Evolutionary conservation across 2,329 filamentous ascomycete species (phyloP).

Genomic region (Venturia nashicola): DNA sequence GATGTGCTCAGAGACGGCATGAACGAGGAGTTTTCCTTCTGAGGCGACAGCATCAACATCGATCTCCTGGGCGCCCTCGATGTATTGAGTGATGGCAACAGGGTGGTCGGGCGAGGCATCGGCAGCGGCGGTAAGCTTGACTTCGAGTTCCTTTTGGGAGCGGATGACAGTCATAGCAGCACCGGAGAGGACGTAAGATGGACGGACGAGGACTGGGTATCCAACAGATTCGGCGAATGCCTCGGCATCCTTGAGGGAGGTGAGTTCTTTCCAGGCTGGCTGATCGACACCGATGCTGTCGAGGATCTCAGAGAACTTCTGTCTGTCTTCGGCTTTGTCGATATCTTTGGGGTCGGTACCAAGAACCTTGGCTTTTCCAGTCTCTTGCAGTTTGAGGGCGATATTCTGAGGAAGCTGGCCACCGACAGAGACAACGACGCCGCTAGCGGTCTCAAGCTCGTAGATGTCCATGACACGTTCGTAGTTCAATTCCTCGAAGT

Average conservation of each 20-base stretch:
- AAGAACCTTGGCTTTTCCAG: slow-evolving; percentile 77
- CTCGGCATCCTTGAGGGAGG: slow-evolving; percentile 77
- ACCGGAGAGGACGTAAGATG: slow-evolving; percentile 90
- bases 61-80: slow-evolving; percentile 91
- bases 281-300: slow-evolving; percentile 96
- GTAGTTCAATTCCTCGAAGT: slow-evolving; percentile 94
- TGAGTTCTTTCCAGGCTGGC: slow-evolving; percentile 95
- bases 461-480: slow-evolving; percentile 99
- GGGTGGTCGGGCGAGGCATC: slow-evolving; percentile 92
- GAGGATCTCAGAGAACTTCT: slow-evolving; percentile 96
- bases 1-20: slow-evolving; percentile 90
- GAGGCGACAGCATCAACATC: slow-evolving; percentile 90
- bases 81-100: slow-evolving; percentile 97
- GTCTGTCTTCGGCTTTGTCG: slow-evolving; percentile 93
- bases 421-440: slow-evolving; percentile 90
- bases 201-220: slow-evolving; percentile 91
- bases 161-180: slow-evolving; percentile 97
- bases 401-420: slow-evolving; percentile 97
- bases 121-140: slow-evolving; percentile 84
- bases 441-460: slow-evolving; percentile 72
- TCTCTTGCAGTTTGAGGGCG: slow-evolving; percentile 83
- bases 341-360: slow-evolving; percentile 91
- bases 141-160: slow-evolving; percentile 77
- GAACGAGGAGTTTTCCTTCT: slow-evolving; percentile 73
- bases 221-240: slow-evolving; percentile 72